Percentiles rank a stretch among this genome's conserved stretches.
phyloP scores from a whole-genome alignment of 2,329 filamentous ascomycete genomes.

The Fusarium tanahbumbuense region DNA sequence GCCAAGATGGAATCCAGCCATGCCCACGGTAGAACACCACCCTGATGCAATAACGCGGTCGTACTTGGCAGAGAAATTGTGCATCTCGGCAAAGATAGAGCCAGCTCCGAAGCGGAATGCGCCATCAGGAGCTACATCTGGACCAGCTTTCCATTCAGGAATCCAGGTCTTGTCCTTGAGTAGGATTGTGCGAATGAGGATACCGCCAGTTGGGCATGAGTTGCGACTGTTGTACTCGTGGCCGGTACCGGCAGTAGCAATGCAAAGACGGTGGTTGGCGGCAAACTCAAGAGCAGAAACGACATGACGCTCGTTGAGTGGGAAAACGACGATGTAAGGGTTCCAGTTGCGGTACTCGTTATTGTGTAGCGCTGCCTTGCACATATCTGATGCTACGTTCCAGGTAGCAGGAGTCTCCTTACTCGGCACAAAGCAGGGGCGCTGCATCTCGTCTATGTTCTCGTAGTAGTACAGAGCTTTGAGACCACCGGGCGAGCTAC shows the following conservation, averaged over 20 bases:
- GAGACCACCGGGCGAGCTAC: background rate
- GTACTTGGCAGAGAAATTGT: background rate
- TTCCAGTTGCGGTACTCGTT: constrained; percentile 12
- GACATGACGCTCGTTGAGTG: constrained; percentile 1
- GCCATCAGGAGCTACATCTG: background rate
- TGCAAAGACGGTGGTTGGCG: background rate
- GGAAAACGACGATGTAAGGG: constrained; percentile 2
- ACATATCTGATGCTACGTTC: background rate
- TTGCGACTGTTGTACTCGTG: constrained; percentile 12
- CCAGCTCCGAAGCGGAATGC: constrained; percentile 1
- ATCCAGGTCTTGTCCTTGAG: constrained; percentile 1
- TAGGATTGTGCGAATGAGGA: constrained; percentile 6
- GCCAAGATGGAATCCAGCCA: constrained; percentile 5
- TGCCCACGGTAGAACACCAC: constrained; percentile 5
- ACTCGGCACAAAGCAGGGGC: background rate
- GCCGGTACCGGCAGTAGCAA: constrained; percentile 2
- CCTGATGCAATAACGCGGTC: background rate
- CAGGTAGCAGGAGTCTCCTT: background rate
- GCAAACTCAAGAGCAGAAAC: background rate
- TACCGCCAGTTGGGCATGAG: constrained; percentile 7
- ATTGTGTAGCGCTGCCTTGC: constrained; percentile 1
- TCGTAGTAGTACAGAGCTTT: background rate
- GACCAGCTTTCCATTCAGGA: background rate
- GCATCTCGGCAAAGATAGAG: constrained; percentile 1
- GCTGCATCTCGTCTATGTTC: background rate